These are phyloP conservation scores for Cryptosporidium xiaoi DNA, from an alignment of 169 alveolate genomes.

Conservation along the genomic window DNA sequence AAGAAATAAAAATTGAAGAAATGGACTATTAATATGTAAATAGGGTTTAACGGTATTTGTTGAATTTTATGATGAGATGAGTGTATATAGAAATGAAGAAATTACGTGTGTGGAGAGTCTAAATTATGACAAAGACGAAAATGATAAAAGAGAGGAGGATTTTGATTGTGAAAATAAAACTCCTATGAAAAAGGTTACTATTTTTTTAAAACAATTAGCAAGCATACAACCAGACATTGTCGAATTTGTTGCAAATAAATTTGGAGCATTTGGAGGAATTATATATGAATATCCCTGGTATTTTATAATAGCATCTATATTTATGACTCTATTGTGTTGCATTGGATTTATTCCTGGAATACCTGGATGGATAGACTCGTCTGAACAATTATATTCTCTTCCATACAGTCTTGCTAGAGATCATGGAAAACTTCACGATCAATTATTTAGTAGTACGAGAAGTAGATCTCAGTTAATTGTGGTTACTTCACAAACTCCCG, in stretches of 20 bases:
- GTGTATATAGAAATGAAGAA: slow-evolving; percentile 18
- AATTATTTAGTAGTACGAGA: slow-evolving; percentile 77
- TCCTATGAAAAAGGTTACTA: slow-evolving; percentile 22
- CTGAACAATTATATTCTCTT: slow-evolving; percentile 80
- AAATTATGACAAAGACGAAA: not conserved
- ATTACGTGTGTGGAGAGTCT: not conserved
- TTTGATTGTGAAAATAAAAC: not conserved
- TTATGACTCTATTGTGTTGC: slow-evolving; percentile 43
- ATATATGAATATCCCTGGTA: slow-evolving; percentile 68
- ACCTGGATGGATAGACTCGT: slow-evolving; percentile 81
- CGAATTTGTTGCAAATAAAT: slow-evolving; percentile 55
- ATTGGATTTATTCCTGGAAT: slow-evolving; percentile 80
- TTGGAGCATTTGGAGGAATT: slow-evolving; percentile 66
- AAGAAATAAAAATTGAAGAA: too few species aligned
- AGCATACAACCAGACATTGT: slow-evolving; percentile 72
- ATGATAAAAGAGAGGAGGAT: not conserved
- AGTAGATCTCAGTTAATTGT: slow-evolving; percentile 78
- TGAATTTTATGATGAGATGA: not conserved
- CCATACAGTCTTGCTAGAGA: slow-evolving; percentile 81
- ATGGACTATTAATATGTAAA: too few species aligned
- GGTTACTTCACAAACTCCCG: slow-evolving; percentile 75
- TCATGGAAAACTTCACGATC: slow-evolving; percentile 77
- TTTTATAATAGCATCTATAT: slow-evolving; percentile 37
- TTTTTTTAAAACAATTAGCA: slow-evolving; percentile 53
- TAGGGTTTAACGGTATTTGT: too few species aligned